Evolutionary conservation across 2,329 filamentous ascomycete genomes (phyloP).

Genomic region (Alternaria longipes): DNA sequence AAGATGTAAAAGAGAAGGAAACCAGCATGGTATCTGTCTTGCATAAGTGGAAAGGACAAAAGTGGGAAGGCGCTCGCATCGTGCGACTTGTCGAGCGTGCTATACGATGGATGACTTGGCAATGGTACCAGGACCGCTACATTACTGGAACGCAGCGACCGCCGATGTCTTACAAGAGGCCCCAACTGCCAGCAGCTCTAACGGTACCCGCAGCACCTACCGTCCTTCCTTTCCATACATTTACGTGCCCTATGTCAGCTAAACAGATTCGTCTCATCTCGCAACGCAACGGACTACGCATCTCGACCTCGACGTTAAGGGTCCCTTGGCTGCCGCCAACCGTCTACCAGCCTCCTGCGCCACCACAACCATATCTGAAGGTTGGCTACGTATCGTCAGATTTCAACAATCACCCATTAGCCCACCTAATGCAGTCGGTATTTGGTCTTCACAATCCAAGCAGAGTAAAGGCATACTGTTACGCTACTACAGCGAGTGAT

Average conservation of each 20-base stretch:
- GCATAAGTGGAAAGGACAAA: slow-evolving; percentile 71
- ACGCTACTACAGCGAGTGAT: slow-evolving; percentile 93
- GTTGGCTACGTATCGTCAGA: slow-evolving; percentile 97
- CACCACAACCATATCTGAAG: slow-evolving; percentile 83
- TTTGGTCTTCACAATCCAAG: slow-evolving; percentile 85
- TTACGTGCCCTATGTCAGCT: slow-evolving; percentile 91
- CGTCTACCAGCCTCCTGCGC: slow-evolving; percentile 84
- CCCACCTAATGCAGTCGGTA: slow-evolving; percentile 98
- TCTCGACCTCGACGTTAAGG: slow-evolving; percentile 87
- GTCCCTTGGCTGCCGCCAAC: slow-evolving; percentile 84
- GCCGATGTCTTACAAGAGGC: slow-evolving; percentile 71
- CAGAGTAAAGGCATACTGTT: slow-evolving; percentile 87
- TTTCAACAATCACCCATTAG: slow-evolving; percentile 97
- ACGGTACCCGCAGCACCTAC: slow-evolving; percentile 89
- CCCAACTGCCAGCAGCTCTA: slow-evolving; percentile 75
- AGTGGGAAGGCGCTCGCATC: slow-evolving; percentile 88
- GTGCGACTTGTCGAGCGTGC: slow-evolving; percentile 86
- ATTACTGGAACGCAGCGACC: slow-evolving; percentile 66
- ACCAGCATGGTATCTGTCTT: slow-evolving; percentile 50
- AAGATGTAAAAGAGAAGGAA: slow-evolving; percentile 49
- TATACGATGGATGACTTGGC: slow-evolving; percentile 78
- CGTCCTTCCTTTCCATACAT: slow-evolving; percentile 95
- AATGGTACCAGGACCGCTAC: slow-evolving; percentile 88
- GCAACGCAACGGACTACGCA: slow-evolving; percentile 90
- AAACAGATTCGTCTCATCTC: slow-evolving; percentile 94